phyloP scores from a whole-genome alignment of 345 rosid species.

The Hibiscus tridactylites region DNA sequence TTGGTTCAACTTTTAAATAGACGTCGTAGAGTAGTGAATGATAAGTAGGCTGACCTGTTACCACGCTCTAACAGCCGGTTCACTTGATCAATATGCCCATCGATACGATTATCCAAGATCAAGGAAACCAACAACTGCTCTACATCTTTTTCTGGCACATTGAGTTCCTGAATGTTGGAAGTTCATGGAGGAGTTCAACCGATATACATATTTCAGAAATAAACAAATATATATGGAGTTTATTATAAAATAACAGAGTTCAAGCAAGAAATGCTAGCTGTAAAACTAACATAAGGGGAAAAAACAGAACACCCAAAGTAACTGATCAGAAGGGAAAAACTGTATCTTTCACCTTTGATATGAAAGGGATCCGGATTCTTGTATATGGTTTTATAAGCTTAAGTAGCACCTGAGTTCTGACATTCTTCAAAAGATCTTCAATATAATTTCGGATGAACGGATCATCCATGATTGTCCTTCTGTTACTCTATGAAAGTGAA shows the following conservation, averaged over 20 bases:
- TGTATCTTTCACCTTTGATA: constrained; percentile 50
- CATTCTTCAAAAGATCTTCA: constrained; percentile 93
- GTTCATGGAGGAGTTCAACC: background rate
- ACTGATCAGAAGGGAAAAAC: background rate
- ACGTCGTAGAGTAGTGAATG: background rate
- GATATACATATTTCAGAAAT: background rate
- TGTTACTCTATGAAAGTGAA: constrained; percentile 46
- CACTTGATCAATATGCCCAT: constrained; percentile 96
- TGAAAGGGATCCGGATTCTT: constrained; percentile 84
- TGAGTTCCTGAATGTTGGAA: constrained; percentile 54
- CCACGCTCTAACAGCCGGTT: constrained; percentile 84
- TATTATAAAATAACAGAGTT: background rate
- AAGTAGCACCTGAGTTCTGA: constrained; percentile 93
- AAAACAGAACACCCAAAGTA: background rate
- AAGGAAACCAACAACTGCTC: constrained; percentile 84
- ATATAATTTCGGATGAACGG: constrained; percentile 92
- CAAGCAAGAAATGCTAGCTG: background rate
- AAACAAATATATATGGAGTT: background rate
- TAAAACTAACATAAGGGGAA: background rate
- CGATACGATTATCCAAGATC: constrained; percentile 83
- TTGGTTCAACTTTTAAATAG: constrained; percentile 4
- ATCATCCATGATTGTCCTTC: constrained; percentile 96
- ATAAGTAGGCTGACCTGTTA: constrained; percentile 41
- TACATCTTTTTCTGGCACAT: constrained; percentile 89
- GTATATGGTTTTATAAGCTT: constrained; percentile 97